These are phyloP conservation scores for Crucihimalaya himalaica DNA, from an alignment of 345 rosid genomes.

Conservation along the genomic window DNA sequence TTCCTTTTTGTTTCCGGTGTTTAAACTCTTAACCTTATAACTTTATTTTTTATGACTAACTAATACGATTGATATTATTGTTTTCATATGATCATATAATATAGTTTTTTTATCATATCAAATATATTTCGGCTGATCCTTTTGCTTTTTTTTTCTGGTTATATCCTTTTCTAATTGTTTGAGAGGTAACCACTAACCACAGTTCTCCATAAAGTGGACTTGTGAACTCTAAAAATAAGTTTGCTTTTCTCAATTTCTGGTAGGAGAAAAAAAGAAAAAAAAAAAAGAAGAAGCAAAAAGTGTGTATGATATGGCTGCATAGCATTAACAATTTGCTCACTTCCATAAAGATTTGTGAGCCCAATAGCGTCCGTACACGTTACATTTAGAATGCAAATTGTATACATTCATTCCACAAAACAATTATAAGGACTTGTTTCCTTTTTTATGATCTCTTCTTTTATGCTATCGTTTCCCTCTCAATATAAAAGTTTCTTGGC, in stretches of 20 bases:
- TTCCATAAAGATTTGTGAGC: slow-evolving; percentile 35
- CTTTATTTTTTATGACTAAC: neutral
- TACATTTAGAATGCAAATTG: slow-evolving; percentile 30
- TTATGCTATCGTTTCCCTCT: slow-evolving; percentile 22
- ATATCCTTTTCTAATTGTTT: neutral
- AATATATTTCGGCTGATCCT: neutral
- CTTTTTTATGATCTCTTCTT: slow-evolving; percentile 31
- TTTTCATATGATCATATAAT: neutral
- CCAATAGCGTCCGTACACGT: slow-evolving; percentile 37
- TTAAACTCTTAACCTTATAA: neutral
- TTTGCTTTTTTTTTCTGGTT: neutral
- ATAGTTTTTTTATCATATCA: neutral
- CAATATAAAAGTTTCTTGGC: slow-evolving; percentile 16
- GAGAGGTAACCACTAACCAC: neutral
- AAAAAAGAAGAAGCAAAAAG: slow-evolving; percentile 15
- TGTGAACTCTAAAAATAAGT: slow-evolving; percentile 21
- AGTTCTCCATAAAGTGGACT: slow-evolving; percentile 6
- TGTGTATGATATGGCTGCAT: slow-evolving; percentile 16
- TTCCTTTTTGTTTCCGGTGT: neutral
- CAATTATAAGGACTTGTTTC: slow-evolving; percentile 4
- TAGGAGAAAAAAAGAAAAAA: neutral
- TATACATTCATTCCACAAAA: neutral
- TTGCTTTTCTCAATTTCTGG: slow-evolving; percentile 1
- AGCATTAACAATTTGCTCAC: slow-evolving; percentile 38
- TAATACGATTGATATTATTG: neutral